A percentile compares a stretch with the other conserved stretches of the same genome.
Conservation (phyloP, 225 moss, liverwort and hornwort genomes). For the Pseudoscleropodium purum region DNA sequence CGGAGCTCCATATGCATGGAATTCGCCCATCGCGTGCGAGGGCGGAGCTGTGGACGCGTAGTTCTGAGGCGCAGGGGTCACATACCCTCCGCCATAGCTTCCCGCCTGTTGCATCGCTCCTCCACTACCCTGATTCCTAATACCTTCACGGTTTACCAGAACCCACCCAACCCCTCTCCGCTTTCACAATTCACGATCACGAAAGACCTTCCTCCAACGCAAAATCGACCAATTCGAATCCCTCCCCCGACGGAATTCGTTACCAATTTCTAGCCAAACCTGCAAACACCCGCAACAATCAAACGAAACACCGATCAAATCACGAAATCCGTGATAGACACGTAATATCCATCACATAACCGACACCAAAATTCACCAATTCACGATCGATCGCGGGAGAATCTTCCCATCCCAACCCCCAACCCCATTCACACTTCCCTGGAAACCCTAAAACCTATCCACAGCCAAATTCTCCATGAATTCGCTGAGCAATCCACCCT, state of each 20-base stretch:
- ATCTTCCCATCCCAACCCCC: background rate
- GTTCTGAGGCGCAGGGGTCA: constrained; percentile 16
- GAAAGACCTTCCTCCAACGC: background rate
- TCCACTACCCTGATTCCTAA: background rate
- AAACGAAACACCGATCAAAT: background rate
- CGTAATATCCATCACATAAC: background rate
- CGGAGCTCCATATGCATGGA: constrained; percentile 29
- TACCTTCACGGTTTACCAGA: background rate
- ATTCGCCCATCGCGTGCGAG: constrained; percentile 33
- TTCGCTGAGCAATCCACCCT: background rate
- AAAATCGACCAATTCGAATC: background rate
- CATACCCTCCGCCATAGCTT: constrained; percentile 41
- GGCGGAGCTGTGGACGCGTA: constrained; percentile 41
- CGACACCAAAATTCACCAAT: background rate
- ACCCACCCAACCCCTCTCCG: background rate
- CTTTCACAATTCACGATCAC: background rate
- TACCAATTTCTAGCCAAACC: background rate
- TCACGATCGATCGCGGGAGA: background rate
- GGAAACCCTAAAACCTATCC: constrained; percentile 13
- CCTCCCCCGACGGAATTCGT: background rate
- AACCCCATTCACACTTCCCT: background rate
- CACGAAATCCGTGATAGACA: background rate
- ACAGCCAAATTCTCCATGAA: background rate
- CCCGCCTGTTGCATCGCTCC: constrained; percentile 61
- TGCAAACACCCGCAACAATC: background rate